Evolutionary conservation across 257 asterid species (phyloP).

Genomic region (Ilex aquifolium): DNA sequence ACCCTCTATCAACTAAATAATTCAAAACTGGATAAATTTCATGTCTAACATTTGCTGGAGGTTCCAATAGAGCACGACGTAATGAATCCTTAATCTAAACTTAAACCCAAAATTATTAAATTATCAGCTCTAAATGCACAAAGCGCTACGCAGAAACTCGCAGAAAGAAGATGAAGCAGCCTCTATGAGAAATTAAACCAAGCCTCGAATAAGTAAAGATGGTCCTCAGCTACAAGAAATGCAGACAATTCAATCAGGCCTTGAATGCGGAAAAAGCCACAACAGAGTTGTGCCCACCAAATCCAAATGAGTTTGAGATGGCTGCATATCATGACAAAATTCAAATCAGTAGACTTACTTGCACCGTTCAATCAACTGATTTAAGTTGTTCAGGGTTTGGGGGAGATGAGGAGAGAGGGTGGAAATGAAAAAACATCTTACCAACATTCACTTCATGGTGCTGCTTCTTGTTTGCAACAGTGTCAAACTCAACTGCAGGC

Average conservation of each 20-base stretch:
- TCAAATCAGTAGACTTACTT: background rate
- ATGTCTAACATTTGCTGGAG: too few relatives aligned
- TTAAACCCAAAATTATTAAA: slow-evolving; percentile 17
- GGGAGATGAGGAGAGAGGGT: background rate
- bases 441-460: slow-evolving; percentile 84
- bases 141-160: slow-evolving; percentile 12
- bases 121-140: slow-evolving; percentile 8
- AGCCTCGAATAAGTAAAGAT: background rate
- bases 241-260: slow-evolving; percentile 30
- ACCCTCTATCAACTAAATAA: too few relatives aligned
- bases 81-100: slow-evolving; percentile 11
- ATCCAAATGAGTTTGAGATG: slow-evolving; percentile 78
- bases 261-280: slow-evolving; percentile 71
- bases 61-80: too few relatives aligned
- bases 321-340: slow-evolving; percentile 38
- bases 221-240: slow-evolving; percentile 11
- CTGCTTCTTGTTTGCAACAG: slow-evolving; percentile 70
- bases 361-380: background rate
- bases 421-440: slow-evolving; percentile 23
- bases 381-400: background rate
- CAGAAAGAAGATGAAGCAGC: slow-evolving; percentile 9
- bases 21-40: too few relatives aligned
- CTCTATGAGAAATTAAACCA: background rate
- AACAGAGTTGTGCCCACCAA: slow-evolving; percentile 84
- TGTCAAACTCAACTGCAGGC: slow-evolving; percentile 79